Percentiles rank a stretch among this genome's conserved stretches.
These are phyloP conservation scores for Juglanconis sp. DNA, from an alignment of 2,329 filamentous ascomycete genomes.

Conservation along the genomic window DNA sequence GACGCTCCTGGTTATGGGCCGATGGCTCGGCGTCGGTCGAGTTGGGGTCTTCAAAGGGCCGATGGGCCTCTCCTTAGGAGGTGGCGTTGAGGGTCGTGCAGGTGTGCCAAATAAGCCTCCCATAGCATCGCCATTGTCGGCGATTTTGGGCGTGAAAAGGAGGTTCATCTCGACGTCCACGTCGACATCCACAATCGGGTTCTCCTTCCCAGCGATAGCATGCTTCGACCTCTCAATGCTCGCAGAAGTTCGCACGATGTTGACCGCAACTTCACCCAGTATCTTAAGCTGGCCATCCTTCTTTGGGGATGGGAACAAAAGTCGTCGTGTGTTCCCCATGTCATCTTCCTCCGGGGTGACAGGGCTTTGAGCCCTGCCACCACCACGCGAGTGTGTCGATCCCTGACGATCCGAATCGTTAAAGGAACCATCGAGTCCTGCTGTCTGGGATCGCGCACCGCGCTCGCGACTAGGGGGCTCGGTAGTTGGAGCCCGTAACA, in stretches of 20 bases:
- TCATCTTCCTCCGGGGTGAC: slow-evolving; percentile 51
- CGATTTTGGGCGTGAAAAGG: slow-evolving; percentile 29
- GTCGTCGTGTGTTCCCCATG: slow-evolving; percentile 59
- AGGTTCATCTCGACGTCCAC: slow-evolving; percentile 12
- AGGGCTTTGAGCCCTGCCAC: slow-evolving; percentile 55
- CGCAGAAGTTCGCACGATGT: slow-evolving; percentile 44
- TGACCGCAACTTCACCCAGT: slow-evolving; percentile 55
- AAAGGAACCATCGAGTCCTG: slow-evolving; percentile 3
- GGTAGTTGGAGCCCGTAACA: slow-evolving; percentile 18
- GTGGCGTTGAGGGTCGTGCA: slow-evolving; percentile 50
- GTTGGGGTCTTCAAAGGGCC: slow-evolving; percentile 60
- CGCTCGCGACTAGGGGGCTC: slow-evolving; percentile 20
- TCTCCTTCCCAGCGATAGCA: slow-evolving; percentile 40
- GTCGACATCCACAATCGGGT: slow-evolving; percentile 22
- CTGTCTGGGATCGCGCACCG: slow-evolving; percentile 25
- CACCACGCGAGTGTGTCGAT: slow-evolving; percentile 53
- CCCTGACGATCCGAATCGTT: slow-evolving; percentile 32
- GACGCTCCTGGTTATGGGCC: slow-evolving; percentile 59
- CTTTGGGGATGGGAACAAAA: slow-evolving; percentile 75
- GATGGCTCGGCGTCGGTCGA: slow-evolving; percentile 58
- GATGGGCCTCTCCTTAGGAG: slow-evolving; percentile 45
- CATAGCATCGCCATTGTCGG: slow-evolving; percentile 32
- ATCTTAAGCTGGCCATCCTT: slow-evolving; percentile 62
- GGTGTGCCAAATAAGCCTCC: slow-evolving; percentile 65
- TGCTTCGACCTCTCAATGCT: slow-evolving; percentile 36